phyloP scores from a whole-genome alignment of 1,139 yeast genomes.

The Sugiyamaella xylanicola region DNA sequence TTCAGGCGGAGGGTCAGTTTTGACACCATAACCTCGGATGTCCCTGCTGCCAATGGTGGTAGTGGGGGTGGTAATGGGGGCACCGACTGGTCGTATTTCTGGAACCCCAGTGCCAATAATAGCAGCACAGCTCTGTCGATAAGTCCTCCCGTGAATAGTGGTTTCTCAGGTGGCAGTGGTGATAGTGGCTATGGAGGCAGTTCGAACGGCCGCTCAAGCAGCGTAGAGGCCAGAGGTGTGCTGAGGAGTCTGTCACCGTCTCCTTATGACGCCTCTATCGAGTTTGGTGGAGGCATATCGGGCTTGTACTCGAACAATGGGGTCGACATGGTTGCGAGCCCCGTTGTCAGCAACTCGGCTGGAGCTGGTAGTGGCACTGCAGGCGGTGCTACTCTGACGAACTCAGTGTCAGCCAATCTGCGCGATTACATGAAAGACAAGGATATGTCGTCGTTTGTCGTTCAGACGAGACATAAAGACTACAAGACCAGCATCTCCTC shows the following conservation, averaged over 20 bases:
- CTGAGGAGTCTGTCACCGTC: slow-evolving; percentile 11
- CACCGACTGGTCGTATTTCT: not conserved
- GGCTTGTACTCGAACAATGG: slow-evolving; percentile 2
- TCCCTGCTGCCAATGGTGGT: slow-evolving; percentile 6
- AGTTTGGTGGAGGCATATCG: slow-evolving; percentile 6
- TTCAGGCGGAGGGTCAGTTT: slow-evolving; percentile 34
- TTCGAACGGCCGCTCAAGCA: not conserved
- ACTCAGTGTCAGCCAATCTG: slow-evolving; percentile 6
- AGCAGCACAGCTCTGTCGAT: slow-evolving; percentile 5
- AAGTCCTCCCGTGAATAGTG: slow-evolving; percentile 6
- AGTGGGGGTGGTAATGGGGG: not conserved
- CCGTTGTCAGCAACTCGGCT: not conserved
- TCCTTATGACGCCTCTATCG: slow-evolving; percentile 5
- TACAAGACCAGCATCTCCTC: slow-evolving; percentile 29
- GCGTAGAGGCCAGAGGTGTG: not conserved
- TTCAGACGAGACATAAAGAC: slow-evolving; percentile 33
- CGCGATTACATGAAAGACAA: slow-evolving; percentile 20
- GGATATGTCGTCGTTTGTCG: slow-evolving; percentile 32
- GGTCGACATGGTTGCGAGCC: not conserved
- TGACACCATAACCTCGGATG: slow-evolving; percentile 32
- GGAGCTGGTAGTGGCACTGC: not conserved
- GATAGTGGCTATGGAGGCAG: not conserved
- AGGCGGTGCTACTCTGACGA: not conserved
- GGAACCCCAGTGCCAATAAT: slow-evolving; percentile 10
- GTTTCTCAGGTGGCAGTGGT: not conserved